Evolutionary conservation across 768 basidiomycete species (phyloP).

Genomic region (Artomyces pyxidatus): DNA sequence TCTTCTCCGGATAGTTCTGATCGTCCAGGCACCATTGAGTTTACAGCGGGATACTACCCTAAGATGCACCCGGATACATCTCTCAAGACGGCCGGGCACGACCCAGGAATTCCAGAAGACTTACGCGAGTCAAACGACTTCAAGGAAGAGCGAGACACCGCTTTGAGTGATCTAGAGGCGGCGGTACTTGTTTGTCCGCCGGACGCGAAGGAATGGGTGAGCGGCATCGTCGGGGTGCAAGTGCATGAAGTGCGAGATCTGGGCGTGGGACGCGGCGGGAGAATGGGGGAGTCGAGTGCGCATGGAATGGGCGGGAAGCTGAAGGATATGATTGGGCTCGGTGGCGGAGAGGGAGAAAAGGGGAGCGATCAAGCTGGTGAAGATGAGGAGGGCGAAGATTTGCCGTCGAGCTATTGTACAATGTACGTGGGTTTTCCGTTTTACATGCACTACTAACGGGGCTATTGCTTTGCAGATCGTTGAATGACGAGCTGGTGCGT

Average conservation of each 20-base stretch:
- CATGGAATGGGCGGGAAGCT: constrained; percentile 31
- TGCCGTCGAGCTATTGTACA: constrained; percentile 62
- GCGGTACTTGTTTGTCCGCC: constrained; percentile 39
- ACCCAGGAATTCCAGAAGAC: constrained; percentile 29
- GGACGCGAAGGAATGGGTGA: constrained; percentile 46
- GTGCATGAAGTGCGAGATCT: constrained; percentile 61
- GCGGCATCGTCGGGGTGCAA: constrained; percentile 56
- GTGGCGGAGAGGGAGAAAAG: constrained; percentile 46
- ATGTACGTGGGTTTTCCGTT: constrained; percentile 18
- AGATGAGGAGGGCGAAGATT: constrained; percentile 46
- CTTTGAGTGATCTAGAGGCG: constrained; percentile 38
- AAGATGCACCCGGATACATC: constrained; percentile 30
- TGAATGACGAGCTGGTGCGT: constrained; percentile 43
- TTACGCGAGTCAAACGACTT: constrained; percentile 38
- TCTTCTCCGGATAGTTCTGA: constrained; percentile 21
- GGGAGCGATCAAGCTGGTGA: constrained; percentile 49
- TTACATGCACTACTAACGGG: constrained; percentile 12
- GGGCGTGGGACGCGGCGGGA: constrained; percentile 22
- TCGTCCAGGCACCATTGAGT: constrained; percentile 33
- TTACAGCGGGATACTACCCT: constrained; percentile 44
- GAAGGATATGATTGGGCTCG: constrained; percentile 23
- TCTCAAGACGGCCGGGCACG: constrained; percentile 20
- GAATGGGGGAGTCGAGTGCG: neutral
- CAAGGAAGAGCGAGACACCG: constrained; percentile 39
- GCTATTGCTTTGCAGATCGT: constrained; percentile 19